Percentiles rank a stretch among this genome's conserved stretches.
Evolutionary conservation across 2,329 filamentous ascomycete species (phyloP).

Genomic region (Trichoderma arundinaceum): DNA sequence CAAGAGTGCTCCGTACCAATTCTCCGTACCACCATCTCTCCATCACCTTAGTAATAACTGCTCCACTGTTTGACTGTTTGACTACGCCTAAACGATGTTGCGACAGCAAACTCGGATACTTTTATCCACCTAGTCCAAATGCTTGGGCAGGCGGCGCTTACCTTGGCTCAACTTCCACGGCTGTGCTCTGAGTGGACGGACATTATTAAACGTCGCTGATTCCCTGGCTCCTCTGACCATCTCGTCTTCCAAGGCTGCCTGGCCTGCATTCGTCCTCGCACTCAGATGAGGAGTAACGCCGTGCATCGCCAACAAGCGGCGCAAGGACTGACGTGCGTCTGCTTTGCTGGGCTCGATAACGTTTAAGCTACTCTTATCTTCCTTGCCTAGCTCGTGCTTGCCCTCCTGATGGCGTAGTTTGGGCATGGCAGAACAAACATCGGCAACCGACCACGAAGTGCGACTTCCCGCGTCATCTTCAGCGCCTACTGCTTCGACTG

Average conservation of each 20-base stretch:
- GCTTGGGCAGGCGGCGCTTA: constrained; percentile 5
- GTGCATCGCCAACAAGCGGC: constrained; percentile 31
- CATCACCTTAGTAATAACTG: neutral
- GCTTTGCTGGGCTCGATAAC: constrained; percentile 21
- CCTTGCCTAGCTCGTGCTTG: constrained; percentile 42
- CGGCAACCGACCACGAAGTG: constrained; percentile 61
- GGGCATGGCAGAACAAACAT: constrained; percentile 69
- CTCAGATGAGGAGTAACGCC: constrained; percentile 24
- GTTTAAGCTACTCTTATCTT: constrained; percentile 19
- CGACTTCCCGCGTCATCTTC: constrained; percentile 54
- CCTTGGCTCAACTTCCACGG: constrained; percentile 11
- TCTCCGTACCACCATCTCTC: too few relatives aligned
- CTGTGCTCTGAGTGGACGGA: constrained; percentile 12
- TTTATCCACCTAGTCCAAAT: neutral
- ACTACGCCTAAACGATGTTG: neutral
- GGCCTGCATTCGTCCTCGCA: neutral
- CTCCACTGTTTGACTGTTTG: constrained; percentile 3
- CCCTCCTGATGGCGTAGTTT: constrained; percentile 68
- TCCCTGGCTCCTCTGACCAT: neutral
- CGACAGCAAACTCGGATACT: constrained; percentile 4
- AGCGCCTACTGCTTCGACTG: constrained; percentile 39
- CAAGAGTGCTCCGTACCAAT: too few relatives aligned
- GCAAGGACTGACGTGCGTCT: constrained; percentile 28
- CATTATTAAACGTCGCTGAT: neutral
- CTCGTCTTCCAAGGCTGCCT: neutral